phyloP scores from a whole-genome alignment of 2,329 filamentous ascomycete genomes.

The Chrysoporthe puriensis region DNA sequence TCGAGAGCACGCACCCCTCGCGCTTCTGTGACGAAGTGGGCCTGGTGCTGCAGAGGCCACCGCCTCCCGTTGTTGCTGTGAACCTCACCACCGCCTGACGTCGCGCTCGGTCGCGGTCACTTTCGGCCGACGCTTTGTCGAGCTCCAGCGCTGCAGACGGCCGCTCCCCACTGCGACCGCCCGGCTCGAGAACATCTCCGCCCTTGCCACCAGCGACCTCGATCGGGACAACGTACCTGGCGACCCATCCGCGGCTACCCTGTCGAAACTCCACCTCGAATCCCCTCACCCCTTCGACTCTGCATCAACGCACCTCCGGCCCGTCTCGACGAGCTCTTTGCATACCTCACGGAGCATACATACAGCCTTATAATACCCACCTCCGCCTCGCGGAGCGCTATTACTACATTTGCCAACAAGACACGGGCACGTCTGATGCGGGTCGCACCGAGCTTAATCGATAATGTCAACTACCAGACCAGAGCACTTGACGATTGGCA shows the following conservation, averaged over 20 bases:
- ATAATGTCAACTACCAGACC: constrained; percentile 92
- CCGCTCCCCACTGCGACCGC: constrained; percentile 6
- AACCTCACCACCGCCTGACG: constrained; percentile 18
- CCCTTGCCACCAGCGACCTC: not conserved
- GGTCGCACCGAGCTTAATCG: constrained; percentile 66
- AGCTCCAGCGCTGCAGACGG: not conserved
- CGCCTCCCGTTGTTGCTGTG: constrained; percentile 9
- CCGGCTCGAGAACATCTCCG: constrained; percentile 14
- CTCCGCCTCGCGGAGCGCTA: constrained; percentile 20
- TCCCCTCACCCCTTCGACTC: constrained; percentile 2
- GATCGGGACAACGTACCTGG: not conserved
- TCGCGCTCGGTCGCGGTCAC: constrained; percentile 21
- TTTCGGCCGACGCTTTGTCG: constrained; percentile 13
- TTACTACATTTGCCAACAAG: constrained; percentile 12
- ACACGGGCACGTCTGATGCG: constrained; percentile 44
- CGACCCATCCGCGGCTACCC: constrained; percentile 6
- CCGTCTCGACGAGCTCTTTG: constrained; percentile 21
- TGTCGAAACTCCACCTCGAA: constrained; percentile 9
- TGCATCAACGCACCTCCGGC: constrained; percentile 16
- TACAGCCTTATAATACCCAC: constrained; percentile 24
- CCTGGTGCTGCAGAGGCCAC: constrained; percentile 19
- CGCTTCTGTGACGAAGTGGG: constrained; percentile 19
- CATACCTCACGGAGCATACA: constrained; percentile 24
- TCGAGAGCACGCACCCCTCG: not conserved
- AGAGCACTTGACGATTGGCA: constrained; percentile 85